Conservation (phyloP, 179 eudicot genomes). For the Silene vulgaris region DNA sequence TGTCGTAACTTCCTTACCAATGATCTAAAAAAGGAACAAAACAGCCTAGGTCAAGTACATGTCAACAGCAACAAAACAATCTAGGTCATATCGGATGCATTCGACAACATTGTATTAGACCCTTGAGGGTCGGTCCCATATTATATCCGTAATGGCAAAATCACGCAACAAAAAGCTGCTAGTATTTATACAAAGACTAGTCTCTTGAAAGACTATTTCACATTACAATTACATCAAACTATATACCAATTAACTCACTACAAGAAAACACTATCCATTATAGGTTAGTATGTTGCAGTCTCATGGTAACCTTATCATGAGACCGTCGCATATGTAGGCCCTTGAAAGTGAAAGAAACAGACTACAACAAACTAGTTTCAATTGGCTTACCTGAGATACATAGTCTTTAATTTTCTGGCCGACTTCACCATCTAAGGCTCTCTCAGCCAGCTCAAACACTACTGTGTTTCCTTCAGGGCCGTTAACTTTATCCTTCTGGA, state of each 20-base stretch:
- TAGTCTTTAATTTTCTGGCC: constrained; percentile 57
- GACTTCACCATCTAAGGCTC: constrained; percentile 66
- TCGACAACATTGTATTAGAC: background rate
- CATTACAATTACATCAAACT: background rate
- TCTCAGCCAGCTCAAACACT: constrained; percentile 87
- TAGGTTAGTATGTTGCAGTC: background rate
- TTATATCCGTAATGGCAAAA: too few relatives aligned
- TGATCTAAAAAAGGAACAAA: constrained; percentile 39
- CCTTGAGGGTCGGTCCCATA: background rate
- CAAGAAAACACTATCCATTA: background rate
- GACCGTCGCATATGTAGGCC: background rate
- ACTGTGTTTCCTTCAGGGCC: constrained; percentile 87
- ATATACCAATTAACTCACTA: background rate
- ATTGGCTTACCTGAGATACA: constrained; percentile 49
- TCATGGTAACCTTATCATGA: too few relatives aligned
- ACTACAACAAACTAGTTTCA: background rate
- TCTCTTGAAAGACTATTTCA: background rate
- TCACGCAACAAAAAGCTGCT: too few relatives aligned
- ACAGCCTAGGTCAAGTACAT: background rate
- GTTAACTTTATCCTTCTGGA: constrained; percentile 79
- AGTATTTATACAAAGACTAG: too few relatives aligned
- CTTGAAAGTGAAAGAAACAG: background rate
- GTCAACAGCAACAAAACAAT: background rate
- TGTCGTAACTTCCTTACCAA: constrained; percentile 46
- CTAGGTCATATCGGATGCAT: background rate